These are phyloP conservation scores for Citrus australasica DNA, from an alignment of 345 rosid genomes.

Conservation along the genomic window DNA sequence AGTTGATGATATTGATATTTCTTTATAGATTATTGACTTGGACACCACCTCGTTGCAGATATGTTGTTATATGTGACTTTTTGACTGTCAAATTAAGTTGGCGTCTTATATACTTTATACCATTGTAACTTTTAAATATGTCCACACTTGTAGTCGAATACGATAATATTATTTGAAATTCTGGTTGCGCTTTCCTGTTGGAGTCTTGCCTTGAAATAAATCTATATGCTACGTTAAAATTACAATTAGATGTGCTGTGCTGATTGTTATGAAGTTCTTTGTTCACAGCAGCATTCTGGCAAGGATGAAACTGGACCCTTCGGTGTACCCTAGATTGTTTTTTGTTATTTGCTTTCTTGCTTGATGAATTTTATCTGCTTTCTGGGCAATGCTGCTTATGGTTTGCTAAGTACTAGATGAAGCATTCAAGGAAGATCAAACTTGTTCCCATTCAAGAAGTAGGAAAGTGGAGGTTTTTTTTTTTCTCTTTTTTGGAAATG, in stretches of 20 bases:
- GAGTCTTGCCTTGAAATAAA: neutral
- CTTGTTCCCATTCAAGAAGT: no score
- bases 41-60: slow-evolving; percentile 2
- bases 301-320: neutral
- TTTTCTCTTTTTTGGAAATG: no score
- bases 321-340: neutral
- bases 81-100: slow-evolving; percentile 13
- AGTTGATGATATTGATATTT: neutral
- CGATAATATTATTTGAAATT: neutral
- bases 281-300: neutral
- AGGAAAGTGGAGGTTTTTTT: no score
- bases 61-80: slow-evolving; percentile 1
- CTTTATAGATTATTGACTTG: slow-evolving; percentile 19
- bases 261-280: neutral
- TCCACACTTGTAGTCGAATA: neutral
- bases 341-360: neutral
- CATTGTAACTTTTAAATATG: slow-evolving; percentile 6
- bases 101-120: slow-evolving; percentile 4
- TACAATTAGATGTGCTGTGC: neutral
- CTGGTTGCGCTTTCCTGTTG: neutral
- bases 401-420: no score
- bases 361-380: neutral
- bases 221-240: neutral
- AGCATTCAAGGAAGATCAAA: no score
- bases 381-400: no score